phyloP scores from a whole-genome alignment of 257 asterid genomes.

The Scutellaria baicalensis region DNA sequence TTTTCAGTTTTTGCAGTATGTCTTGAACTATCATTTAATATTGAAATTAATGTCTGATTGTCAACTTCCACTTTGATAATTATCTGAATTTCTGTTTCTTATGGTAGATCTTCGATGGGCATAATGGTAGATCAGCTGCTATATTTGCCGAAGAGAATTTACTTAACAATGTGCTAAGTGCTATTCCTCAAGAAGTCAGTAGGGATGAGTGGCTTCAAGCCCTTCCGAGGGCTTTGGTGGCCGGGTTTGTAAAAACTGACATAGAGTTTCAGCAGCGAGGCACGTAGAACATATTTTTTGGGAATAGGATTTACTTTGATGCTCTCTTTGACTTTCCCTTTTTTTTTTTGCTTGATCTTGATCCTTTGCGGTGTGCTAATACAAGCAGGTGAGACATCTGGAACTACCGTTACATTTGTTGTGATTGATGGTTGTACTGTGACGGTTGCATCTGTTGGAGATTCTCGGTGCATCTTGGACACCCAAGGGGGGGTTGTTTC shows the following conservation, averaged over 20 bases:
- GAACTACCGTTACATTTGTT: conserved; percentile 93
- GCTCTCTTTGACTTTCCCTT: conserved; percentile 1
- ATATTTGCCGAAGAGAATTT: conserved; percentile 85
- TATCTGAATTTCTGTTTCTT: not conserved
- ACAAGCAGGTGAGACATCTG: conserved; percentile 80
- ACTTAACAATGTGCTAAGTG: conserved; percentile 78
- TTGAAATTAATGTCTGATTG: not conserved
- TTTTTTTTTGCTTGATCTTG: not conserved
- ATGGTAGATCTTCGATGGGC: conserved; percentile 88
- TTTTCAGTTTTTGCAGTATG: conserved; percentile 85
- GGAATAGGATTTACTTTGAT: not conserved
- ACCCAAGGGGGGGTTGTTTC: conserved; percentile 89
- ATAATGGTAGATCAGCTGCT: conserved; percentile 95
- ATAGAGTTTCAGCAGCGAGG: conserved; percentile 92
- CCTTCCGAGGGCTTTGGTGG: conserved; percentile 91
- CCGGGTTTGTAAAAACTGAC: conserved; percentile 97
- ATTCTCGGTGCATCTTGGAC: conserved; percentile 94
- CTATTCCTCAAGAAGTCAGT: conserved; percentile 63
- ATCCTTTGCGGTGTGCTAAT: no score
- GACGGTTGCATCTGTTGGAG: conserved; percentile 99
- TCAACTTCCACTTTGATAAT: not conserved
- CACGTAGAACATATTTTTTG: not conserved
- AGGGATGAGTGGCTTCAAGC: conserved; percentile 98
- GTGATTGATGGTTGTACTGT: conserved; percentile 97
- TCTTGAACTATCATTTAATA: not conserved